These are phyloP conservation scores for Linnemannia elongata DNA, from an alignment of 192 early-diverging fungal genomes.

Conservation along the genomic window DNA sequence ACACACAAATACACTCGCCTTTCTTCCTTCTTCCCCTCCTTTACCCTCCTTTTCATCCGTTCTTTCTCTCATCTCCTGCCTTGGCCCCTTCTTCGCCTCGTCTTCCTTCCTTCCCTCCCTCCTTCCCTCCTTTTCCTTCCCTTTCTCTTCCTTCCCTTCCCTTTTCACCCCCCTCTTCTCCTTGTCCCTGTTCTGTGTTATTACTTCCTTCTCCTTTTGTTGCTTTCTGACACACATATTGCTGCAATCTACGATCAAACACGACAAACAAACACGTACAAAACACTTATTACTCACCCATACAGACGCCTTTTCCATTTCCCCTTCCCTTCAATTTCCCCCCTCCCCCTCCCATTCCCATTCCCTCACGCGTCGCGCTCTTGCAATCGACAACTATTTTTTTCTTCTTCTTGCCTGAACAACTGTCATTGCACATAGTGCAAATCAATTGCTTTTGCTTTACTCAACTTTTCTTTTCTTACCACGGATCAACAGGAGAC, in stretches of 20 bases:
- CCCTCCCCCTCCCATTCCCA: background rate
- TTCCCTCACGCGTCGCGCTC: background rate
- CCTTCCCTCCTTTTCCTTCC: background rate
- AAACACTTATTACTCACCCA: background rate
- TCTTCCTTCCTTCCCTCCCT: background rate
- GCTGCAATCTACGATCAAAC: background rate
- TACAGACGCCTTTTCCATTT: background rate
- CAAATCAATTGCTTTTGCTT: background rate
- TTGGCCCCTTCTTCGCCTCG: background rate
- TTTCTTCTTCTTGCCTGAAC: background rate
- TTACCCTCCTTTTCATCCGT: background rate
- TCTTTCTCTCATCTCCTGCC: background rate
- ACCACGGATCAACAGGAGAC: background rate
- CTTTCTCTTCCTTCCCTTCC: background rate
- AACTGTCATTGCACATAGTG: background rate
- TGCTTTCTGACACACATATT: background rate
- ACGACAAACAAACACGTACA: background rate
- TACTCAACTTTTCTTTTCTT: background rate
- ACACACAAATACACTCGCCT: too few species aligned
- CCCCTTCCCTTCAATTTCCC: background rate
- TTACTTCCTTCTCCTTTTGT: background rate
- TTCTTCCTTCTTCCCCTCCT: background rate
- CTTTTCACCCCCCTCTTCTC: background rate
- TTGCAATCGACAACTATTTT: background rate
- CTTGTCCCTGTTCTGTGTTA: background rate